Evolutionary conservation across 2,329 filamentous ascomycete species (phyloP).

Genomic region (Leptodontidium sp.): DNA sequence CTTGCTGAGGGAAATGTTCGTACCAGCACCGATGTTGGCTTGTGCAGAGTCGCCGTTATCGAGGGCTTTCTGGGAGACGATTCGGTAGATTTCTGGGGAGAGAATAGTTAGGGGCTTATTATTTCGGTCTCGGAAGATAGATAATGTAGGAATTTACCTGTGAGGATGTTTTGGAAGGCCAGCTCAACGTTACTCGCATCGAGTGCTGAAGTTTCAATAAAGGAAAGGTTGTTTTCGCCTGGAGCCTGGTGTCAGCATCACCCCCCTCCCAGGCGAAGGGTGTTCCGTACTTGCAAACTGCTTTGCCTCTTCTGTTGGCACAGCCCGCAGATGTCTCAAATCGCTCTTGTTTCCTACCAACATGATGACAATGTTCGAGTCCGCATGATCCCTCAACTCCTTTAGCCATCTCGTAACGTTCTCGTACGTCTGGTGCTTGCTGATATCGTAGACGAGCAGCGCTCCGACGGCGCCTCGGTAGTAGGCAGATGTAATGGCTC

Average conservation of each 20-base stretch:
- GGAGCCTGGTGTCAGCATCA: conserved; percentile 44
- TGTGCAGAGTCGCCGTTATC: conserved; percentile 86
- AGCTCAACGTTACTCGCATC: conserved; percentile 99
- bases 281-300: conserved; percentile 83
- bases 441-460: conserved; percentile 98
- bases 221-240: conserved; percentile 98
- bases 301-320: conserved; percentile 98
- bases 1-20: conserved; percentile 88
- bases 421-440: conserved; percentile 99
- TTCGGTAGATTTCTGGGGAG: conserved; percentile 92
- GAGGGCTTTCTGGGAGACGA: conserved; percentile 96
- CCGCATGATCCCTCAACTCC: conserved; percentile 96
- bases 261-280: conserved; percentile 15
- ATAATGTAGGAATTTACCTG: conserved; percentile 68
- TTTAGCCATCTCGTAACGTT: conserved; percentile 99
- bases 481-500: conserved; percentile 98
- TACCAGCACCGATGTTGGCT: conserved; percentile 80
- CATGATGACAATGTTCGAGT: conserved; percentile 99
- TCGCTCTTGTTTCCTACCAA: conserved; percentile 99
- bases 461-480: conserved; percentile 98
- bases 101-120: conserved; percentile 22
- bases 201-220: conserved; percentile 98
- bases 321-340: conserved; percentile 96
- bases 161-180: conserved; percentile 99
- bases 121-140: neutral